Conservation (phyloP, 2,329 filamentous ascomycete genomes). For the Ophiostoma ips region DNA sequence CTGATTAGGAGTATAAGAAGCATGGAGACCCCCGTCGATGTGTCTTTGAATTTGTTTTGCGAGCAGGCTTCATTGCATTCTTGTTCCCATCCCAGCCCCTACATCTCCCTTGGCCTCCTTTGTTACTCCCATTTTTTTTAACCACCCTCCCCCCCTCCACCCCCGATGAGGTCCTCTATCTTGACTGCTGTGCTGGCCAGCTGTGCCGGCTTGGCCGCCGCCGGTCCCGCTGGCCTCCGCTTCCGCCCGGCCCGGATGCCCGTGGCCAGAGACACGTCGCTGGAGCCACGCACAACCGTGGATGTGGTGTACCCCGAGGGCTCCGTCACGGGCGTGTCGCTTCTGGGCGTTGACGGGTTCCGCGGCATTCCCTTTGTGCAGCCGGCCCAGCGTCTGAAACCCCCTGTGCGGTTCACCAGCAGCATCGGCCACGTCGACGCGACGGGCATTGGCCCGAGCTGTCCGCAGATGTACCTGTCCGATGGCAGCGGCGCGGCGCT, state of each 20-base stretch:
- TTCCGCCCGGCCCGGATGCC: not conserved
- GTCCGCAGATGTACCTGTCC: conserved; percentile 57
- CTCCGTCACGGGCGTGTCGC: conserved; percentile 2
- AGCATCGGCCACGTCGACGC: conserved; percentile 48
- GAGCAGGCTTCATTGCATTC: too few species aligned
- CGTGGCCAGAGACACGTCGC: not conserved
- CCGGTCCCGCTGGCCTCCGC: not conserved
- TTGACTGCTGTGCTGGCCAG: not conserved
- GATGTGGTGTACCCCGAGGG: conserved; percentile 11
- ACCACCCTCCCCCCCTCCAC: not conserved
- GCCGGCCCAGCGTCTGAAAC: conserved; percentile 56
- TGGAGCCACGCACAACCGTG: not conserved
- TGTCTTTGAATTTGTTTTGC: too few species aligned
- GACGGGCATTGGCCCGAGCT: conserved; percentile 42
- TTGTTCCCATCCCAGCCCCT: too few species aligned
- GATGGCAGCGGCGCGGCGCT: conserved; percentile 30
- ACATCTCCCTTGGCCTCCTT: too few species aligned
- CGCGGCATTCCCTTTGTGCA: conserved; percentile 64
- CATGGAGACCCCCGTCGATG: too few species aligned
- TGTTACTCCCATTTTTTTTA: too few species aligned
- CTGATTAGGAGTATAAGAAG: too few species aligned
- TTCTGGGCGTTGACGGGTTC: conserved; percentile 48
- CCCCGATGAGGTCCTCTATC: not conserved
- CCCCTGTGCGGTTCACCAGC: conserved; percentile 44
- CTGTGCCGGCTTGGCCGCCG: not conserved